Percentiles rank a stretch among this genome's conserved stretches.
Conservation (phyloP, 768 basidiomycete species). For the Xanthoconium stramineum region DNA sequence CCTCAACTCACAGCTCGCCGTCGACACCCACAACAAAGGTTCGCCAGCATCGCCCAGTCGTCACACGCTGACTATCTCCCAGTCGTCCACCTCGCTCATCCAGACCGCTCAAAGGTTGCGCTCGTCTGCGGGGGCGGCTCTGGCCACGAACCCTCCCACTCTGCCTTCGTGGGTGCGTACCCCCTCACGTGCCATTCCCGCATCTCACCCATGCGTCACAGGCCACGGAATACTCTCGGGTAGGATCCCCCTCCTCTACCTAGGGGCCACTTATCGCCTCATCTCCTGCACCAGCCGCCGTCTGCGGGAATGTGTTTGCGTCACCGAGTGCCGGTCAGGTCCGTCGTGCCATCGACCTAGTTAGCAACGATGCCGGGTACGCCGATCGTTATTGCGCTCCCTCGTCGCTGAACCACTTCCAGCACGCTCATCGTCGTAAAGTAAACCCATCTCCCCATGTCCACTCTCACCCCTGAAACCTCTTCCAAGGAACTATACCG, state of each 20-base stretch:
- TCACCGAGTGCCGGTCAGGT: slow-evolving; percentile 88
- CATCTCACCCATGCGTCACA: slow-evolving; percentile 23
- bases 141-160: slow-evolving; percentile 90
- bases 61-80: not conserved
- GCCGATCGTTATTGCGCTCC: slow-evolving; percentile 11
- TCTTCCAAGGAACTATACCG: slow-evolving; percentile 72
- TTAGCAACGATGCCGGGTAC: slow-evolving; percentile 70
- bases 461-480: slow-evolving; percentile 6
- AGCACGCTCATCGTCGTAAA: slow-evolving; percentile 85
- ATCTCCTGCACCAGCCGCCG: slow-evolving; percentile 50
- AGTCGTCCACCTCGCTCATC: slow-evolving; percentile 64
- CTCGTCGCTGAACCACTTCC: not conserved
- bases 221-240: slow-evolving; percentile 79
- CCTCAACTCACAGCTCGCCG: slow-evolving; percentile 65
- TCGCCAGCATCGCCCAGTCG: not conserved
- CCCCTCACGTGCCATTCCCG: not conserved
- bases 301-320: slow-evolving; percentile 88
- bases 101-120: slow-evolving; percentile 64
- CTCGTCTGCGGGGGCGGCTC: slow-evolving; percentile 83
- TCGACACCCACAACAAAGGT: slow-evolving; percentile 73
- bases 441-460: slow-evolving; percentile 34
- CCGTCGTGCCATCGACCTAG: slow-evolving; percentile 71
- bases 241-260: slow-evolving; percentile 24
- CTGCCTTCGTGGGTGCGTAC: slow-evolving; percentile 78
- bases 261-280: not conserved